Conservation (phyloP, 108 stramenopile genomes). For the Pseudonitzschia pungens region DNA sequence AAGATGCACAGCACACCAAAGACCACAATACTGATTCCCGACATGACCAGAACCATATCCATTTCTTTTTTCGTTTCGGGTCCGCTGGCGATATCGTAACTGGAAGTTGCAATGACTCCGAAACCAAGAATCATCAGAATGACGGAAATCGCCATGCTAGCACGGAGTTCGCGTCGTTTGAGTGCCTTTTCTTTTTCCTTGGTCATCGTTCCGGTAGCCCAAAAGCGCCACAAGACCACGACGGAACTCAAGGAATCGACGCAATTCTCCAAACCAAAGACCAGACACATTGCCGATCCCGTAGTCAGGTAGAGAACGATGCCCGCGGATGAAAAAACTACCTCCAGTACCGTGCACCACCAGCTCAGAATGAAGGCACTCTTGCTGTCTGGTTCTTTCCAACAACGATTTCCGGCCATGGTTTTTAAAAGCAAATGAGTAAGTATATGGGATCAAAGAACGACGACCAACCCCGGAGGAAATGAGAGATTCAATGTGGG, state of each 20-base stretch:
- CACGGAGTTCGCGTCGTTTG: conserved; percentile 63
- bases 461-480: no score
- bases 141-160: conserved; percentile 69
- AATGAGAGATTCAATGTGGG: no score
- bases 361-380: conserved; percentile 52
- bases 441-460: no score
- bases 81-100: conserved; percentile 49
- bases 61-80: conserved; percentile 26
- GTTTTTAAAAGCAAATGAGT: neutral
- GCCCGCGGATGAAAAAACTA: conserved; percentile 52
- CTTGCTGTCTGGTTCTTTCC: conserved; percentile 45
- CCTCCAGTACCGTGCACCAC: conserved; percentile 51
- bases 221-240: conserved; percentile 81
- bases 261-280: conserved; percentile 75
- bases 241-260: conserved; percentile 68
- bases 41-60: conserved; percentile 46
- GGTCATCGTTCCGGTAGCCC: conserved; percentile 47
- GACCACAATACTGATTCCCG: conserved; percentile 49
- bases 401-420: conserved; percentile 5
- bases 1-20: conserved; percentile 63
- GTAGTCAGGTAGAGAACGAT: conserved; percentile 46
- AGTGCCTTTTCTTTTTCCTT: conserved; percentile 48
- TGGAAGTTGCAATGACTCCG: conserved; percentile 46
- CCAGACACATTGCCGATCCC: conserved; percentile 62
- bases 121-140: conserved; percentile 64